Base-by-base conservation (phyloP, 2,329 filamentous ascomycete species). In the Alternaria novae-zelandiae region DNA sequence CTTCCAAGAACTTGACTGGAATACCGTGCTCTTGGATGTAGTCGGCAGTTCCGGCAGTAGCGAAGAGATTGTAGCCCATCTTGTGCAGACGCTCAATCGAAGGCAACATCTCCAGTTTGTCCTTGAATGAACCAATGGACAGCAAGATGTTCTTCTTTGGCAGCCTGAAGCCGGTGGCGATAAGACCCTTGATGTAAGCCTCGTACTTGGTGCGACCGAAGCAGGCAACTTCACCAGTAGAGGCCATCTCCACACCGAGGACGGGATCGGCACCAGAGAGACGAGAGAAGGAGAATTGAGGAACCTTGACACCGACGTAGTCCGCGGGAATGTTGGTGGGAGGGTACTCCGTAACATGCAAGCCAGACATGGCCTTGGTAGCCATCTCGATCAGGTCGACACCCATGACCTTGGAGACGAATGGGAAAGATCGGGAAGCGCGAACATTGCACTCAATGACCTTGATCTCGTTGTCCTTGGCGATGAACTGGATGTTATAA, bases 381-480 rank as follows among this genome's bases (percentile, higher is more conserved):
- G 96, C 96, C 93, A 99, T 94, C 84, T 97, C 95, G 70, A 99
- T 97, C 67, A 99, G 86, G 78, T 99, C 95, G 56, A 97, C 92
- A 55, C 94, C 94, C 93, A 97, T 98, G 70, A 97, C 93, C 86
- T 99, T 99, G 69, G 94, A 97, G 15, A 98, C 94, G 78, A 99
- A 99, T 65, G 96, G 96, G 86, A 97, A 97, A 1, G 95, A 98
- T 69, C 96, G 89, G 49, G 96, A 97, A 15, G 96, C 96, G 67
- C 96, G 91, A 64, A 98, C 96, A 76, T 99, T 99, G 83, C 96
- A 98, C 83, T 99, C 96, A 69, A 99, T 99, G 70, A 99, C 96
- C 86, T 98, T 98, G 86, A 99, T 98, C 71, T 98, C 95, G 79
- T 98, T 98, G 80, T 98, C 94, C 85, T 98, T 98, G 74, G 96